Base-by-base conservation (phyloP, 306 rosid species). In the Vigna nakashimae region DNA sequence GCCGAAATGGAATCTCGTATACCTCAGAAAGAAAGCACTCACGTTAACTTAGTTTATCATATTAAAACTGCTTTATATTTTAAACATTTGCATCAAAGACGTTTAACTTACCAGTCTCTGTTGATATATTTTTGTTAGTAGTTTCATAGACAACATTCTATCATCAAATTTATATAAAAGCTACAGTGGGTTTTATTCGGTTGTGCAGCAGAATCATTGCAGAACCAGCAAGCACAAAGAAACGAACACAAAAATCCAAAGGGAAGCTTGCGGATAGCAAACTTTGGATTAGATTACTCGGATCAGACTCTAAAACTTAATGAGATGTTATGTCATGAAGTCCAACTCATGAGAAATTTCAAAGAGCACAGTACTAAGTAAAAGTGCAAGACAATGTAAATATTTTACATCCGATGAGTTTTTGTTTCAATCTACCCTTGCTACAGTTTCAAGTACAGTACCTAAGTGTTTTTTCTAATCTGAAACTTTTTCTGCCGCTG, bases 1-100 rank as follows among this genome's bases (percentile, higher is more conserved):
- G 5, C 32, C 13, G 0, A 32, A 36, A 49, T 60, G 65, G 43
- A 24, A n/a, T 38, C 26, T 43, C 68, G 49, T 68, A 43, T 18
- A 17, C 75, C 68, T 55, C 68, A 77, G 38, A 16, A 26, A 62
- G 4, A 64, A 76, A 24, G 24, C 63, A 63, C 49, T 12, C 6
- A 5, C 10, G 4, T 18, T 53, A 71, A 3, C 38, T 72, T 71
- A 65, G 48, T 55, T 53, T 55, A 34, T 32, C 34, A 69, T 13
- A 28, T 24, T 24, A 20, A 20, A 0, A 20, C 20, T 26, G 24
- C 4, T 69, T 12, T 69, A 45, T 24, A 48, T 46, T 69, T 46
- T 46, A 55, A 18, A 20, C 28, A 55, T 26, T 18, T 43, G 49
- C 14, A 43, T 18, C 5, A 4, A 7, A 13, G 5, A 18, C 11